Percentiles rank a stretch among this genome's conserved stretches.
Evolutionary conservation across 2,329 filamentous ascomycete genomes (phyloP).

Genomic region (Pseudopithomyces maydicus): DNA sequence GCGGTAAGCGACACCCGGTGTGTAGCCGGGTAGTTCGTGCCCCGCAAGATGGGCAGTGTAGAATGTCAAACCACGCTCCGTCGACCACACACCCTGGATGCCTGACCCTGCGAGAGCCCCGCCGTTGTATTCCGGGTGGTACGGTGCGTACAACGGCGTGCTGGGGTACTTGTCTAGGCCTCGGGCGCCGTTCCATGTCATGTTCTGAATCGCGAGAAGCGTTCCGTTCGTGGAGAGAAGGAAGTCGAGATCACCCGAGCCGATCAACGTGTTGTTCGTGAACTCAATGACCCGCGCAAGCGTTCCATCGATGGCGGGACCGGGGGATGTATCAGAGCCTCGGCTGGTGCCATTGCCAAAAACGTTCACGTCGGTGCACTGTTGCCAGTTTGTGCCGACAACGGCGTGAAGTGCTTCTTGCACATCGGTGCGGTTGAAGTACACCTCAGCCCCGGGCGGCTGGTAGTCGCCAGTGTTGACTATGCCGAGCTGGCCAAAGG

Average conservation of each 20-base stretch:
- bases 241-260: constrained; percentile 55
- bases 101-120: constrained; percentile 49
- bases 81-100: constrained; percentile 47
- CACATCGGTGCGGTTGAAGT: constrained; percentile 60
- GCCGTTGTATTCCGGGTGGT: constrained; percentile 49
- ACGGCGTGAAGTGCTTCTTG: constrained; percentile 56
- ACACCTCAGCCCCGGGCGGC: constrained; percentile 48
- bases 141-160: constrained; percentile 50
- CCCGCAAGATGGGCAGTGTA: constrained; percentile 50
- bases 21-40: constrained; percentile 51
- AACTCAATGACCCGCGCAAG: constrained; percentile 56
- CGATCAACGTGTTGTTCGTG: constrained; percentile 58
- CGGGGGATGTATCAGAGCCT: constrained; percentile 41
- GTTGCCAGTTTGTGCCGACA: constrained; percentile 47
- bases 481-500: constrained; percentile 45
- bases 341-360: constrained; percentile 43
- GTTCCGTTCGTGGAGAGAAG: constrained; percentile 58
- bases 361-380: constrained; percentile 50
- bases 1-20: constrained; percentile 49
- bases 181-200: constrained; percentile 58
- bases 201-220: constrained; percentile 58
- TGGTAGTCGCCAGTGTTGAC: constrained; percentile 46
- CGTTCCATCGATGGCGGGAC: constrained; percentile 48
- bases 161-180: constrained; percentile 52
- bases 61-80: constrained; percentile 54